Conservation (phyloP, 345 rosid genomes). For the Salix udensis region DNA sequence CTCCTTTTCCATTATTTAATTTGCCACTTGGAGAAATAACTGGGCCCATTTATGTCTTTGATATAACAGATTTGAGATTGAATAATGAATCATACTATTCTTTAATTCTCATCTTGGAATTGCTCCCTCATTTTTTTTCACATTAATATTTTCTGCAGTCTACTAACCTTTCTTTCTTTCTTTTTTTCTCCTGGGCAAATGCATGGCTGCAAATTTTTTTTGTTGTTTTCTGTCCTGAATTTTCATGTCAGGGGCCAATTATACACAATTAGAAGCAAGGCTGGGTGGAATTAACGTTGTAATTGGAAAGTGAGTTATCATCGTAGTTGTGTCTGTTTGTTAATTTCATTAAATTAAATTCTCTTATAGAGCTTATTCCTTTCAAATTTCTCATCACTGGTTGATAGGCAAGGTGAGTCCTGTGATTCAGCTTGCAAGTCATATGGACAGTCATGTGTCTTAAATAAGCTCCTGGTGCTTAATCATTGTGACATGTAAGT, state of each 20-base stretch:
- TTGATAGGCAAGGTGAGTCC: slow-evolving; percentile 77
- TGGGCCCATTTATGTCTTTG: no score
- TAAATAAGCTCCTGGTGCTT: slow-evolving; percentile 72
- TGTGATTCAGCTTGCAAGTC: slow-evolving; percentile 81
- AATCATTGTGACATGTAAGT: slow-evolving; percentile 86
- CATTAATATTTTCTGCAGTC: neutral
- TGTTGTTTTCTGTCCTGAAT: neutral
- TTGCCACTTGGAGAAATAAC: no score
- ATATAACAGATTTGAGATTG: no score
- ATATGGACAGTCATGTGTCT: slow-evolving; percentile 76
- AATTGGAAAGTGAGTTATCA: slow-evolving; percentile 60
- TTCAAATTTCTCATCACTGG: slow-evolving; percentile 19
- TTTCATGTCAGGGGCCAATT: slow-evolving; percentile 37
- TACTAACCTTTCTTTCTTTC: neutral
- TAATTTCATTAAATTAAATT: neutral
- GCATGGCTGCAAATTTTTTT: no score
- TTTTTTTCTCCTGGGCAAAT: neutral
- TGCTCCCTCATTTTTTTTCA: neutral
- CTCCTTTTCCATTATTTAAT: no score
- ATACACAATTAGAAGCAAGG: slow-evolving; percentile 55
- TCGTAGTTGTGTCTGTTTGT: slow-evolving; percentile 9
- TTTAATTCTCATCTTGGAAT: neutral
- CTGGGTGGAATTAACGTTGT: slow-evolving; percentile 73
- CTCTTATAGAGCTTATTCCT: slow-evolving; percentile 1
- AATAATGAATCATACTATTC: no score